Evolutionary conservation across 345 rosid species (phyloP), one percentile per base, ranked within the genome.

Genomic region (Pistacia integerrima): DNA sequence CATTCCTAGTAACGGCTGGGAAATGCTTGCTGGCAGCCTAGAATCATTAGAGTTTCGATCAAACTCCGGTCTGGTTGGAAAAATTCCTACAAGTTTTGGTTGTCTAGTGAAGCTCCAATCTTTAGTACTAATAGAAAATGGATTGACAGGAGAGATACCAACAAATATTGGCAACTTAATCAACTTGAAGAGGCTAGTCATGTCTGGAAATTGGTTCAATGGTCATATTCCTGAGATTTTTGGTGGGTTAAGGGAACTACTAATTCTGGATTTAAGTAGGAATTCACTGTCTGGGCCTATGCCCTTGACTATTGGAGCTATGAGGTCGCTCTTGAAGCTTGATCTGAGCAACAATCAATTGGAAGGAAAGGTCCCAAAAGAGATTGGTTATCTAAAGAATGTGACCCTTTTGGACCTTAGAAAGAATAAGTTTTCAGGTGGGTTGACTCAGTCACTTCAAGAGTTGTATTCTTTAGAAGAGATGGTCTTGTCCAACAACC

Each of bases 241-340:
- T 46, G 88, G 94, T 2, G 67, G 78, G 64, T 85, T 90, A 57
- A 64, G 67, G 46, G 80, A 90, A 75, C 85, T 95, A 51, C 65
- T 95, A 68, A 91, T 95, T 74, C 70, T 95, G 76, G 98, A 95
- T 80, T 80, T 93, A 61, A 93, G 98, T 74, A 83, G 92, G 77
- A 93, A 95, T 65, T 72, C 78, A 70, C 82, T 95, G 17, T 93
- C 94, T 0, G 98, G 97, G 52, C 66, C 82, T 10, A 76, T 93
- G 78, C 94, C 98, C 20, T 67, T 28, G 60, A 78, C 87, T 76
- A 33, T 93, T 41, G 90, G 92, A 58, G 83, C 85, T 17, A 33
- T 95, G 84, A 69, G 72, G 56, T 90, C 97, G 25, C 85, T 96
- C 28, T 78, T 95, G 83, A 96, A 96, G 85, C 92, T 95, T 62